Conservation (phyloP, 495 filamentous ascomycete species). For the Cercophora sp. region DNA sequence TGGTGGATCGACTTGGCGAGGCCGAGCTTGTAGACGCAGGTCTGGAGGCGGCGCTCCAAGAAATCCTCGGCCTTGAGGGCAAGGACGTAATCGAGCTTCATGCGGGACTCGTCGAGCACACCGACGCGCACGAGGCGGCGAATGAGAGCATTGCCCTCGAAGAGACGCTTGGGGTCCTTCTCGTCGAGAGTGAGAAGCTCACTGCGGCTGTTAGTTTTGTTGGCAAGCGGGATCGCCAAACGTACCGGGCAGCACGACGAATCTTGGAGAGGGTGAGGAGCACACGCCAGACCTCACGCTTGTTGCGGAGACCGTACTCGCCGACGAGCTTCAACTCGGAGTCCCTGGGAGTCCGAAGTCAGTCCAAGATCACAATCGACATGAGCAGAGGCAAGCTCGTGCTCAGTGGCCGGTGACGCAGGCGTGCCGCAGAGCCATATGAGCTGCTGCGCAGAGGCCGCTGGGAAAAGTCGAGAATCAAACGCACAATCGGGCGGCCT, state of each 20-base stretch:
- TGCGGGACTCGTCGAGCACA: constrained; percentile 99
- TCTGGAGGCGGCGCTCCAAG: constrained; percentile 98
- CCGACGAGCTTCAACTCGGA: constrained; percentile 98
- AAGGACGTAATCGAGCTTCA: constrained; percentile 99
- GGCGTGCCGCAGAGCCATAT: constrained; percentile 35
- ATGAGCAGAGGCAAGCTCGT: constrained; percentile 94
- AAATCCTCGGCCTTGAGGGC: constrained; percentile 98
- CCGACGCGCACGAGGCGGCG: constrained; percentile 98
- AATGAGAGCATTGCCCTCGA: constrained; percentile 99
- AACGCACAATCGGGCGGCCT: constrained; percentile 93
- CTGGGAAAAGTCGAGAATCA: constrained; percentile 21
- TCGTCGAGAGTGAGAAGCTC: constrained; percentile 99
- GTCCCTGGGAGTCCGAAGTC: constrained; percentile 67
- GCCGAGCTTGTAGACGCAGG: constrained; percentile 99
- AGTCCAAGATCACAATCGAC: constrained; percentile 68
- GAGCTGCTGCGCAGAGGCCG: constrained; percentile 39
- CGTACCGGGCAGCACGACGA: constrained; percentile 99
- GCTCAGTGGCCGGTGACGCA: constrained; percentile 85
- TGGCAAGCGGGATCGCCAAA: constrained; percentile 7
- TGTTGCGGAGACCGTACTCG: constrained; percentile 98
- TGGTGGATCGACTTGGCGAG: constrained; percentile 99
- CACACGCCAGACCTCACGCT: constrained; percentile 99
- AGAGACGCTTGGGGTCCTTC: constrained; percentile 99
- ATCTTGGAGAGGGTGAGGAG: constrained; percentile 99
- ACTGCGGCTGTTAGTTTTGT: too few relatives aligned